Percentiles rank a stretch among this genome's conserved stretches.
Evolutionary conservation across 768 basidiomycete genomes (phyloP).

Genomic region (Daedaleopsis sinensis): DNA sequence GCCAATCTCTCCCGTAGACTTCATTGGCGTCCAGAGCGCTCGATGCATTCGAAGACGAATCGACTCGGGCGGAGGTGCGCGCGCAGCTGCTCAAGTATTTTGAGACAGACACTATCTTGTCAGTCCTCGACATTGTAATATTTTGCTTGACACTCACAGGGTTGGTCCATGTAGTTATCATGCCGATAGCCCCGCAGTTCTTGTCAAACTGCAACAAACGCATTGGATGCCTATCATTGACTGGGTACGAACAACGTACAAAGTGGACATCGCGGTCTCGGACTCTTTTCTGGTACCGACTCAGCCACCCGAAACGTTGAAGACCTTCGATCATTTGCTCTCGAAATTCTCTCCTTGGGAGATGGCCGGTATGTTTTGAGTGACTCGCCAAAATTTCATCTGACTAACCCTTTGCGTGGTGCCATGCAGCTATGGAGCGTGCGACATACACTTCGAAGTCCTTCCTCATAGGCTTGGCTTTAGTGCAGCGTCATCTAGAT

Average conservation of each 20-base stretch:
- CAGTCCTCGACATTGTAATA: constrained; percentile 18
- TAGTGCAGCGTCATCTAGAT: constrained; percentile 74
- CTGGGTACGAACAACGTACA: constrained; percentile 74
- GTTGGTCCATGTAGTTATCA: constrained; percentile 63
- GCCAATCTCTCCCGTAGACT: constrained; percentile 56
- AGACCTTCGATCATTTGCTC: constrained; percentile 60
- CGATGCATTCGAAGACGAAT: constrained; percentile 67
- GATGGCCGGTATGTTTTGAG: constrained; percentile 71
- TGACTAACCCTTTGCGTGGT: not conserved
- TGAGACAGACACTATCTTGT: constrained; percentile 96
- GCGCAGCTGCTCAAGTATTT: constrained; percentile 78
- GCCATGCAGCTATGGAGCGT: constrained; percentile 79
- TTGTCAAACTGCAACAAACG: constrained; percentile 75
- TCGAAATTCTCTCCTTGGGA: constrained; percentile 78
- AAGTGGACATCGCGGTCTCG: constrained; percentile 67
- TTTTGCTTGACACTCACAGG: not conserved
- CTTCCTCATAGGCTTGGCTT: constrained; percentile 83
- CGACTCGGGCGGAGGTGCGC: constrained; percentile 62
- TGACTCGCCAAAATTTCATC: not conserved
- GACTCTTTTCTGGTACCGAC: constrained; percentile 69
- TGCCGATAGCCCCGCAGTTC: constrained; percentile 70
- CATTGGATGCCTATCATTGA: constrained; percentile 90
- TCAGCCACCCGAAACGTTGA: constrained; percentile 72
- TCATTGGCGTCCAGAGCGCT: constrained; percentile 89
- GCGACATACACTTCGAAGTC: constrained; percentile 90